Evolutionary conservation across 2,329 filamentous ascomycete genomes (phyloP), one percentile per base, ranked within the genome.

Genomic region (Ceratocystis huliohia): DNA sequence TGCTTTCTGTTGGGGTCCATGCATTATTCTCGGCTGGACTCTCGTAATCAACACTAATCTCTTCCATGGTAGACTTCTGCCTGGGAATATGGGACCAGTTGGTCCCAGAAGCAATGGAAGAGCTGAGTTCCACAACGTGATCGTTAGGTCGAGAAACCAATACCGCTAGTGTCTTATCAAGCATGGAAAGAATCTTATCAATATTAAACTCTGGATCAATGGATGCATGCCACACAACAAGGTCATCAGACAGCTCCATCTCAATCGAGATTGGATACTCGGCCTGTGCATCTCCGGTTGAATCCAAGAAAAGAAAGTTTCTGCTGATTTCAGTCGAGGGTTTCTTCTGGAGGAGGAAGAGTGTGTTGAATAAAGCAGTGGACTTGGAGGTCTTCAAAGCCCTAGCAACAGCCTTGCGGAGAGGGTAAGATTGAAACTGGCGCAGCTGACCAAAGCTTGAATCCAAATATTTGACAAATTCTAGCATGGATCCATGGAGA

Each of bases 241-340:
- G 71, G 20, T 81, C 75, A 0, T 75, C 77, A 0, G 82, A 73
- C 5, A 83, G 75, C 73, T 96, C 90, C 73, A 94, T 84, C 75
- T 96, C 92, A 1, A 90, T 82, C 71, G 89, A 94, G 2, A 96
- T 76, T 0, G 89, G 87, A 73, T 92, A 95, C 69, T 96, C 91
- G 0, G 93, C 85, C 25, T 86, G 82, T 0, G 89, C 64, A 20
- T 50, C 37, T 37, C 22, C 41, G 2, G 22, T 10, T 13, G 59
- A 63, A 30, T 62, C 57, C 17, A 37, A 48, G 30, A 68, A 44
- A 15, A 68, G 8, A 7, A n/a, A 17, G 5, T 6, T 57, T 20
- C 7, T 41, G 17, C 2, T 33, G 8, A 3, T n/a, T 61, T 59
- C 45, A 22, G 37, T 4, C 25, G 7, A 10, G 15, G n/a, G 28